phyloP scores from a whole-genome alignment of 1,284 basidiomycete species.

The Exobasidium rhododendri region DNA sequence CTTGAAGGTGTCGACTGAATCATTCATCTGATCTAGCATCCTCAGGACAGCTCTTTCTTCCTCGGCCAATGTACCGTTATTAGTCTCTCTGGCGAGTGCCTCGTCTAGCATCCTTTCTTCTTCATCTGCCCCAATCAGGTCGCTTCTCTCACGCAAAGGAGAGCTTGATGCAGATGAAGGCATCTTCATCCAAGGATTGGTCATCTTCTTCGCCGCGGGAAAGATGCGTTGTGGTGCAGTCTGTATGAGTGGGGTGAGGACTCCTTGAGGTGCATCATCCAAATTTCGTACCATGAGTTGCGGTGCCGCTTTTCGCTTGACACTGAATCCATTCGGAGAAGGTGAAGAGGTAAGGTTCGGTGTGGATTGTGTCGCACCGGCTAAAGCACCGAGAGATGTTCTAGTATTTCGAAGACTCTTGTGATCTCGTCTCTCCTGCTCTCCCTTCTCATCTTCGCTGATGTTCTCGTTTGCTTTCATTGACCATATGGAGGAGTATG shows the following conservation, averaged over 20 bases:
- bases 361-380: slow-evolving; percentile 1
- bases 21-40: slow-evolving; percentile 34
- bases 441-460: no score
- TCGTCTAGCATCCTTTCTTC: slow-evolving; percentile 8
- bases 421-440: slow-evolving; percentile 14
- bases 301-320: slow-evolving; percentile 11
- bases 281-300: slow-evolving; percentile 35
- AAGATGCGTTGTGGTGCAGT: not conserved
- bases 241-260: slow-evolving; percentile 24
- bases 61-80: slow-evolving; percentile 12
- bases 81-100: not conserved
- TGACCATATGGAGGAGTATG: not conserved
- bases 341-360: not conserved
- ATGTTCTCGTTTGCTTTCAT: no score
- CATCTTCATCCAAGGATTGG: slow-evolving; percentile 10
- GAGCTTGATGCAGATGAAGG: not conserved
- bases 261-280: slow-evolving; percentile 33
- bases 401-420: slow-evolving; percentile 20
- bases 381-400: slow-evolving; percentile 14
- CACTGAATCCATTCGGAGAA: not conserved
- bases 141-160: not conserved
- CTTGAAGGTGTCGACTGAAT: slow-evolving; percentile 8
- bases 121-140: slow-evolving; percentile 6
- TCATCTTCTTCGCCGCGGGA: slow-evolving; percentile 14
- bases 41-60: slow-evolving; percentile 35